Evolutionary conservation across 2,329 filamentous ascomycete species (phyloP).

Genomic region (Bipolaris bicolor): DNA sequence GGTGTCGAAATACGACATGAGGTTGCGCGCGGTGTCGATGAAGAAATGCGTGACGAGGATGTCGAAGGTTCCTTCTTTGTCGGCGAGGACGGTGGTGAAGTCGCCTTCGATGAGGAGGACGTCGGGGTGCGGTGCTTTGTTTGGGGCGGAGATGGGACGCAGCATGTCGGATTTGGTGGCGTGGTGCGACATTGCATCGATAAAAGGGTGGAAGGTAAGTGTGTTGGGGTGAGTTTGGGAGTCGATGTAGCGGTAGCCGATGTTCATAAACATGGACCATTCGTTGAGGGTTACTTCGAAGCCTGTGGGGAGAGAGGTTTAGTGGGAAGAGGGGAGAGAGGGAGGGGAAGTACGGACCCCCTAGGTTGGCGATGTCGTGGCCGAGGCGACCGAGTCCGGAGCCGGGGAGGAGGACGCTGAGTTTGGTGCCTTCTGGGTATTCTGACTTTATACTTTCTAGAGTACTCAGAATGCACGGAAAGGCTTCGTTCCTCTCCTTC

Average conservation of each 20-base stretch:
- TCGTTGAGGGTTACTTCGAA: slow-evolving; percentile 64
- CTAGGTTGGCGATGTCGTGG: slow-evolving; percentile 56
- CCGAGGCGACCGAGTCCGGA: slow-evolving; percentile 61
- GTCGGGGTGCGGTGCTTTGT: slow-evolving; percentile 35
- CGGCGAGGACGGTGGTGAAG: slow-evolving; percentile 55
- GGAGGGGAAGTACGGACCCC: slow-evolving; percentile 34
- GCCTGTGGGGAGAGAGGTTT: slow-evolving; percentile 31
- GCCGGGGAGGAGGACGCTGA: slow-evolving; percentile 59
- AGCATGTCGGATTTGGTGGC: slow-evolving; percentile 56
- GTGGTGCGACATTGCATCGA: slow-evolving; percentile 65
- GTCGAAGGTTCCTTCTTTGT: slow-evolving; percentile 51
- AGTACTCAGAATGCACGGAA: slow-evolving; percentile 42
- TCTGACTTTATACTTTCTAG: slow-evolving; percentile 18
- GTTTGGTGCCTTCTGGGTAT: not conserved
- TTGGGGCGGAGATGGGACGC: slow-evolving; percentile 56
- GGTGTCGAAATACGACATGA: slow-evolving; percentile 62
- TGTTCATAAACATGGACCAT: slow-evolving; percentile 65
- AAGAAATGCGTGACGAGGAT: slow-evolving; percentile 64
- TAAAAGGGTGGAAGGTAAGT: slow-evolving; percentile 57
- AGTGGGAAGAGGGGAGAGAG: rapidly evolving
- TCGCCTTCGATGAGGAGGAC: slow-evolving; percentile 63
- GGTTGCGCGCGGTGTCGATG: slow-evolving; percentile 65
- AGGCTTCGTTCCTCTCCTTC: slow-evolving; percentile 54
- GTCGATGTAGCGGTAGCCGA: slow-evolving; percentile 59
- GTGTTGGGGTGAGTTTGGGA: slow-evolving; percentile 30